Conservation (phyloP, 2,329 filamentous ascomycete species). For the Cordyceps farinosa region DNA sequence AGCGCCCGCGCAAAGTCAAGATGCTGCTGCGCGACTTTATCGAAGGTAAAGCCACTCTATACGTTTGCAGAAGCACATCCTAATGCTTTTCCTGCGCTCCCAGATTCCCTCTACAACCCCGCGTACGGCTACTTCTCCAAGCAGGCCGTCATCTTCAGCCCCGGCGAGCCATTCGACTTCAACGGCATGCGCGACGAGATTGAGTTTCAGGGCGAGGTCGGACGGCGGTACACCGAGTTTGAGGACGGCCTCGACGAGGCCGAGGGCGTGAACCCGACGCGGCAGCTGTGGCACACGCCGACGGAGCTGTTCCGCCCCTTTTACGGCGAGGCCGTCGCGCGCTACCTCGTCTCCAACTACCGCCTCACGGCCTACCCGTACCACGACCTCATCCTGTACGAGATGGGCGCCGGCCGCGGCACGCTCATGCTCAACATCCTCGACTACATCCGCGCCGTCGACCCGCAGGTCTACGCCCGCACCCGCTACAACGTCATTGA, state of each 20-base stretch:
- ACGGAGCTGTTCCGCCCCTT: conserved; percentile 95
- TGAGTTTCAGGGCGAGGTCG: conserved; percentile 74
- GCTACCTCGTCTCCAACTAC: conserved; percentile 94
- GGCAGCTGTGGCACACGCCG: conserved; percentile 97
- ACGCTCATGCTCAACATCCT: conserved; percentile 98
- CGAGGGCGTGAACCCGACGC: conserved; percentile 62
- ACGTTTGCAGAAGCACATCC: background rate
- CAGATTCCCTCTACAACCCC: conserved; percentile 92
- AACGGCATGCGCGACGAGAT: conserved; percentile 74
- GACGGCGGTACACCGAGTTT: conserved; percentile 80
- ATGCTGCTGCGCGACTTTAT: conserved; percentile 98
- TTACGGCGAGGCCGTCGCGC: conserved; percentile 95
- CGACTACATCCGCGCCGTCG: conserved; percentile 86
- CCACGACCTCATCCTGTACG: conserved; percentile 95
- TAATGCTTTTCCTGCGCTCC: background rate
- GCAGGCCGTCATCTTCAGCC: conserved; percentile 92
- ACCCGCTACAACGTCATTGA: conserved; percentile 96
- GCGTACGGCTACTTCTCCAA: conserved; percentile 96
- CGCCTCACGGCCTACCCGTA: conserved; percentile 91
- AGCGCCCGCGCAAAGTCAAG: conserved; percentile 83
- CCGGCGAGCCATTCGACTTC: conserved; percentile 90
- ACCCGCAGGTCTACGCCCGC: conserved; percentile 88
- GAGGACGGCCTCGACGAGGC: conserved; percentile 80
- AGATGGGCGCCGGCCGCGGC: conserved; percentile 96
- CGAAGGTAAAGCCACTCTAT: conserved; percentile 58